Base-by-base conservation (phyloP, 2,329 filamentous ascomycete genomes). In the Teratosphaeriaceae sp. region DNA sequence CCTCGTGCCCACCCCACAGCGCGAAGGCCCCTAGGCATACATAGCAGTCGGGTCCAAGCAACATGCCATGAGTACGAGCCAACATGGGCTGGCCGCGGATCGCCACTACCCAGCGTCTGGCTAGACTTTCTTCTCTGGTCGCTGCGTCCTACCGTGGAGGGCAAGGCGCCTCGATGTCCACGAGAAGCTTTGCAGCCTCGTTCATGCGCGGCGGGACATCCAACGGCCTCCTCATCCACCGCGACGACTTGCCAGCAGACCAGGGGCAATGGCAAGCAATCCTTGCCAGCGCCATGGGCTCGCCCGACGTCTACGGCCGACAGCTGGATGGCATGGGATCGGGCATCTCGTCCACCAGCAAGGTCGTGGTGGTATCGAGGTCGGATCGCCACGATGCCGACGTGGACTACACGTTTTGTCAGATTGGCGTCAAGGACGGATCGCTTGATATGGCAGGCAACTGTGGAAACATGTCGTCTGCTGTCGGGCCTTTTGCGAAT, bases 291-390 rank as follows among this genome's bases (percentile, higher is more conserved):
- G 72, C 71, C 6, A 79, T 86, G 62, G 81, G 81, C 23, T 79
- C 76, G 3, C 80, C 80, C 0, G 84, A 88, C 52, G 67, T 73
- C 0, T 72, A 82, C 60, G 81, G 78, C 0, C 74, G 84, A 0
- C 84, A 88, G 62, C 76, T 88, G 1, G 74, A 88, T 58, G 83
- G 84, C 7, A 73, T 87, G 62, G 83, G 83, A 2, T 81, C 78
- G 0, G 83, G 82, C 3, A 70, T 83, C 43, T 84, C 80, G 8
- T 81, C 76, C 33, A 74, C 84, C 2, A 83, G 78, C 44, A 88
- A 88, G 61, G 70, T 88, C 15, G 84, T 82, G 62, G 69, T 88
- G 1, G 70, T 88, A 1, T 74, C 73, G 2, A 66, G 67, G 1
- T 71, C 78, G 2, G 57, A 62, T 2, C 65, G 69, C 13, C 46